Evolutionary conservation across 495 filamentous ascomycete genomes (phyloP).

Genomic region (Lasiosphaeria miniovina): DNA sequence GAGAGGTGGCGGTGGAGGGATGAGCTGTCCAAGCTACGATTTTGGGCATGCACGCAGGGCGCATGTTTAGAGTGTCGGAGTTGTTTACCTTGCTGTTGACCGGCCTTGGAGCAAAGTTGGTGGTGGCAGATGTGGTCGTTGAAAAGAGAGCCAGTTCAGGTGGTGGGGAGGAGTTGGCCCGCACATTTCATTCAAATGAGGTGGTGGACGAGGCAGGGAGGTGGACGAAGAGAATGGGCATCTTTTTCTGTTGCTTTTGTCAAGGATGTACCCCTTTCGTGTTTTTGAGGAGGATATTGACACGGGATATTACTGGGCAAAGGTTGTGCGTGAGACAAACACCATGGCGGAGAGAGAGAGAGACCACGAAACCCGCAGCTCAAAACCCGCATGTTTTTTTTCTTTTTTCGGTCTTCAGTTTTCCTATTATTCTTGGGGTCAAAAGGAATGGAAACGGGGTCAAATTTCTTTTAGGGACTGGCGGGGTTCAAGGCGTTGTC

Average conservation of each 20-base stretch:
- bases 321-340: neutral
- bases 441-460: neutral
- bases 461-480: neutral
- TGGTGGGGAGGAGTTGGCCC: neutral
- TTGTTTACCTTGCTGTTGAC: too few relatives aligned
- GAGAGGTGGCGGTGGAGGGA: too few relatives aligned
- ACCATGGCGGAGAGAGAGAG: neutral
- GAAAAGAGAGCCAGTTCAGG: neutral
- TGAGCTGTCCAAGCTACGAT: too few relatives aligned
- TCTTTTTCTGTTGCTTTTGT: neutral
- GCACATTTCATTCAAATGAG: neutral
- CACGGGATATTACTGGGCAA: neutral
- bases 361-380: too few relatives aligned
- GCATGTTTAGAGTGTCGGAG: too few relatives aligned
- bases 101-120: too few relatives aligned
- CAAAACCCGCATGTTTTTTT: neutral
- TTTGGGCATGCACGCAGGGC: too few relatives aligned
- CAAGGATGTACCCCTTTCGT: neutral
- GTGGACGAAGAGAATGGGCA: neutral
- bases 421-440: neutral
- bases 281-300: neutral
- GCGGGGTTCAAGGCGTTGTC: neutral
- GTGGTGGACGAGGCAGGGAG: neutral
- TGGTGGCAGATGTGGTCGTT: too few relatives aligned
- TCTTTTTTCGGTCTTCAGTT: neutral